Evolutionary conservation across 2,329 filamentous ascomycete species (phyloP).

Genomic region (Pseudogymnoascus pannorum): DNA sequence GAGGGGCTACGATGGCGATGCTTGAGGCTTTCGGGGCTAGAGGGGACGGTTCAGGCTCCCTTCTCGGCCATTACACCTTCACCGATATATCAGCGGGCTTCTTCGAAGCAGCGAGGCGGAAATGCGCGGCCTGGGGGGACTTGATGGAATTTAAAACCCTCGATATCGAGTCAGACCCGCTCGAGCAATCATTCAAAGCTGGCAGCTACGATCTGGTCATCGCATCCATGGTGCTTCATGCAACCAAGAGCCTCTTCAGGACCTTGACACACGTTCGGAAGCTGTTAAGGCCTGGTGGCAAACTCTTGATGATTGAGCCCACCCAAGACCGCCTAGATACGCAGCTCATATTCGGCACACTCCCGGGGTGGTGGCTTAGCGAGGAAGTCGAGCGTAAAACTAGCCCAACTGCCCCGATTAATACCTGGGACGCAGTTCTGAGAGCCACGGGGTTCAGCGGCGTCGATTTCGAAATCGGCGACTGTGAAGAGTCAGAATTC

Average conservation of each 20-base stretch:
- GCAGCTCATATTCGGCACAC: slow-evolving; percentile 21
- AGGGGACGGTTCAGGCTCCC: too few species aligned
- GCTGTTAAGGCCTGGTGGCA: slow-evolving; percentile 26
- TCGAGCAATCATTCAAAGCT: slow-evolving; percentile 18
- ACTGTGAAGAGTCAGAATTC: background rate
- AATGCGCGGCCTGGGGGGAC: slow-evolving; percentile 1
- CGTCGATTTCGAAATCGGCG: background rate
- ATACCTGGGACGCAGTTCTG: background rate
- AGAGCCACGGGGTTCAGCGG: background rate
- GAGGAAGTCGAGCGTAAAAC: background rate
- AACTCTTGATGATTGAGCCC: slow-evolving; percentile 27
- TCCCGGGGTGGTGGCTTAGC: slow-evolving; percentile 32
- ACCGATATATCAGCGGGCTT: slow-evolving; percentile 21
- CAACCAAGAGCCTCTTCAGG: slow-evolving; percentile 18
- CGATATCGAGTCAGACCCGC: slow-evolving; percentile 16
- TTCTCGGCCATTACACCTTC: background rate
- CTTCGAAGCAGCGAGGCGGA: slow-evolving; percentile 26
- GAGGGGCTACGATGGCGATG: slow-evolving; percentile 22
- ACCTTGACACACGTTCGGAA: slow-evolving; percentile 23
- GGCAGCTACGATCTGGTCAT: slow-evolving; percentile 22
- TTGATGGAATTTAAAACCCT: slow-evolving; percentile 26
- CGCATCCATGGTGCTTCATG: slow-evolving; percentile 21
- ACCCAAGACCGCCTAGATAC: slow-evolving; percentile 18
- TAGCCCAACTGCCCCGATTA: background rate
- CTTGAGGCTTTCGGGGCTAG: background rate